Evolutionary conservation across 2,329 filamentous ascomycete genomes (phyloP).

Genomic region (Bretziella fagacearum): DNA sequence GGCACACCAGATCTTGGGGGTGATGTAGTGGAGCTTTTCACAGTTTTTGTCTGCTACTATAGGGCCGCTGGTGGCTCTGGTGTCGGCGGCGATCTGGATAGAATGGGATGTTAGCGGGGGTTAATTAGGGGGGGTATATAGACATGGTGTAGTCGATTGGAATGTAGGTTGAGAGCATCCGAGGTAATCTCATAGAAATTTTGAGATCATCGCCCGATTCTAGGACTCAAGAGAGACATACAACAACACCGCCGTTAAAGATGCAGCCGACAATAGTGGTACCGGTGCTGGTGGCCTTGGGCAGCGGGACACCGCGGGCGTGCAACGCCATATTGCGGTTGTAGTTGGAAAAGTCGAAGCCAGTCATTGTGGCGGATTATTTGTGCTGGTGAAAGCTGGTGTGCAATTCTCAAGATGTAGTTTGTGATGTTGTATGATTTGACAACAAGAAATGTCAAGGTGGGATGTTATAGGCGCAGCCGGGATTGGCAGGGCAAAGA

Average conservation of each 20-base stretch:
- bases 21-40: conserved; percentile 98
- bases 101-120: background rate
- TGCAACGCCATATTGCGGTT: conserved; percentile 96
- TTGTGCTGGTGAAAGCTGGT: background rate
- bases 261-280: conserved; percentile 98
- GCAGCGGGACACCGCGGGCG: conserved; percentile 79
- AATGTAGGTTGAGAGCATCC: background rate
- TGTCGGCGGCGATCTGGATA: conserved; percentile 82
- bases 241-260: conserved; percentile 89
- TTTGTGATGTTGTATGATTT: background rate
- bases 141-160: background rate
- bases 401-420: background rate
- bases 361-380: conserved; percentile 52
- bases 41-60: conserved; percentile 99
- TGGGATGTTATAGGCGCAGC: conserved; percentile 1
- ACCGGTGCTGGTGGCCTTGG: conserved; percentile 95
- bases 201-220: background rate
- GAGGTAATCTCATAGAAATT: no score
- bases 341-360: conserved; percentile 99
- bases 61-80: conserved; percentile 86
- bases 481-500: background rate
- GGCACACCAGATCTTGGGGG: conserved; percentile 97
- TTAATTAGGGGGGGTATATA: background rate
- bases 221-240: conserved; percentile 27
- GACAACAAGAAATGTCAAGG: background rate